Evolutionary conservation across 306 rosid genomes (phyloP), one percentile per base, ranked within the genome.

Genomic region (Luffa aegyptiaca): DNA sequence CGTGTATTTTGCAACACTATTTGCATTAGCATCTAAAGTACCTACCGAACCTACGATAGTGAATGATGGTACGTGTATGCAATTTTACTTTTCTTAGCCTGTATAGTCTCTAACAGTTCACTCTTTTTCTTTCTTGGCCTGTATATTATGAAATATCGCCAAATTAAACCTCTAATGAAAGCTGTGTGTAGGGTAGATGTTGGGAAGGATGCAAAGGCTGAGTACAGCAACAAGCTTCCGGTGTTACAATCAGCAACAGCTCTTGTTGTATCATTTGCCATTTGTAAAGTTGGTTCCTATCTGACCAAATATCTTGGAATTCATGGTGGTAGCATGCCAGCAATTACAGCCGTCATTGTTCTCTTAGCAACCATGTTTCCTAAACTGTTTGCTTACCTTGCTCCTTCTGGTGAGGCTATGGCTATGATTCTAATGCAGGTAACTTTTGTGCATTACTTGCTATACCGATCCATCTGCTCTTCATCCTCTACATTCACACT

Each of bases 1-100:
- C 31, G 80, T 89, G 63, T 93, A 89, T 80, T 93, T 90, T 84
- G 77, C 91, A 17, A 86, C 90, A 53, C 83, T 93, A 86, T 90
- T 93, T 71, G 89, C 86, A 7, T 71, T 93, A 56, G 91, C 88
- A 61, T 89, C 93, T 78, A 87, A 76, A 85, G 89, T 91, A 31
- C 97, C 96, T 83, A 83, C 91, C 11, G 97, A 90, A 81, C 75
- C 86, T 78, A 76, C 87, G 53, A 36, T 39, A 51, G 82, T 89
- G 70, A 81, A 33, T 20, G 63, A 82, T 56, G 92, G 96, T 90
- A 58, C 18, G 81, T 44, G 33, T 57, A 41, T 10, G 16, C 0
- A 45, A 41, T 59, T 44, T 46, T 20, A 70, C 17, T 69, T n/a
- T 8, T 69, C 1, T 44, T 44, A 5, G 45, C 44, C 10, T 63